Evolutionary conservation across 1,284 basidiomycete species (phyloP).

Genomic region (Tilletia indica): DNA sequence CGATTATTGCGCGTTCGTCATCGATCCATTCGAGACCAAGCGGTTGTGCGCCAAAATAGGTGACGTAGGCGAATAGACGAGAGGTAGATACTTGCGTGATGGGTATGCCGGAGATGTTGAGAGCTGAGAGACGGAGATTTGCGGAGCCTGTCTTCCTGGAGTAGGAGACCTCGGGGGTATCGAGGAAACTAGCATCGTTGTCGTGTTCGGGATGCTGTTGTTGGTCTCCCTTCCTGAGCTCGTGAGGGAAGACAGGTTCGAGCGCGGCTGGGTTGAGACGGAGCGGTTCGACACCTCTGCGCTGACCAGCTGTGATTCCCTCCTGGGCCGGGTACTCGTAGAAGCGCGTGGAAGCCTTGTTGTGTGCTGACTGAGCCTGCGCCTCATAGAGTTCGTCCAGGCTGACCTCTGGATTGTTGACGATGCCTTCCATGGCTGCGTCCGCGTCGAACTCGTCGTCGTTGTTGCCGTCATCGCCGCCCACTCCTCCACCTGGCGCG

Average conservation of each 20-base stretch:
- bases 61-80: constrained; percentile 50
- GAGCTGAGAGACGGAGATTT: constrained; percentile 41
- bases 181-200: background rate
- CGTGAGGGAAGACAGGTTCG: constrained; percentile 11
- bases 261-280: constrained; percentile 18
- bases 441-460: constrained; percentile 17
- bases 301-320: constrained; percentile 36
- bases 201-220: constrained; percentile 15
- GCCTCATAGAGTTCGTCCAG: constrained; percentile 3
- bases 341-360: constrained; percentile 21
- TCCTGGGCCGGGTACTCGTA: constrained; percentile 40
- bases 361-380: constrained; percentile 18
- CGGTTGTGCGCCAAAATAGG: constrained; percentile 47
- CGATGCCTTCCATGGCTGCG: constrained; percentile 10
- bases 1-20: constrained; percentile 47
- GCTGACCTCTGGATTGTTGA: constrained; percentile 10
- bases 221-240: constrained; percentile 27
- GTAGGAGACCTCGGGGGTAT: constrained; percentile 15
- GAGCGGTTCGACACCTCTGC: constrained; percentile 29
- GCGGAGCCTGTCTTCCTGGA: constrained; percentile 31
- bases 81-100: constrained; percentile 54
- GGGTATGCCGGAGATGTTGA: constrained; percentile 48
- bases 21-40: constrained; percentile 54
- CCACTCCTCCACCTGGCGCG: background rate
- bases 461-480: background rate